Conservation (phyloP, 1,284 basidiomycete species). For the Boletus subluridellus region DNA sequence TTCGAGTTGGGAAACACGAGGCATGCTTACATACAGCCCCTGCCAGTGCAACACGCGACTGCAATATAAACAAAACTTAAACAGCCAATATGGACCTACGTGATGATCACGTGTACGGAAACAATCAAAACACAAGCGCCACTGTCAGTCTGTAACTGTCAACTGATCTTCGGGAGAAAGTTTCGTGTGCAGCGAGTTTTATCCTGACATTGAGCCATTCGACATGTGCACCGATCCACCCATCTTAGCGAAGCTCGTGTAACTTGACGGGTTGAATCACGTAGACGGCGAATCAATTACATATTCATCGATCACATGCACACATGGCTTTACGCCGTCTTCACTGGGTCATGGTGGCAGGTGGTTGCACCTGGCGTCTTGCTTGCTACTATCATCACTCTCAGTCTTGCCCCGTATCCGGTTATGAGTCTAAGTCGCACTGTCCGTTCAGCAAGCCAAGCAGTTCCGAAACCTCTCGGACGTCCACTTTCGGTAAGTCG, state of each 20-base stretch:
- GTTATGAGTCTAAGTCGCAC: conserved; percentile 1
- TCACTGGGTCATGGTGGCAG: not conserved
- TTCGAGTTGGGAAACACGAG: conserved; percentile 32
- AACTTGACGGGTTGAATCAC: not conserved
- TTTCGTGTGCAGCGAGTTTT: not conserved
- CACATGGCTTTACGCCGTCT: not conserved
- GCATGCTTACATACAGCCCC: conserved; percentile 27
- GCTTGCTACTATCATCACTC: not conserved
- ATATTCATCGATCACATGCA: no score
- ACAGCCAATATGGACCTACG: not conserved
- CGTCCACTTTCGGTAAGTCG: conserved; percentile 1
- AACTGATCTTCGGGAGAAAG: no score
- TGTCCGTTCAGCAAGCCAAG: not conserved
- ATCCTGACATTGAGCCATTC: not conserved
- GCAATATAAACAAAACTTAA: not conserved
- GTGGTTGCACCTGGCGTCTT: not conserved
- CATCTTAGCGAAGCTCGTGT: no score
- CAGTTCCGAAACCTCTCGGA: not conserved
- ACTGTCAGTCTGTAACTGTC: no score
- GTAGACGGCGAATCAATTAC: no score
- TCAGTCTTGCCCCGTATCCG: not conserved
- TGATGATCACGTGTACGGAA: conserved; percentile 18
- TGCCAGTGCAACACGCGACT: conserved; percentile 13
- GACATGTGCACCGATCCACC: not conserved
- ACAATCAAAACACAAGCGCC: not conserved